Conservation (phyloP, 2,329 filamentous ascomycete genomes). For the Plectosphaerella plurivora region DNA sequence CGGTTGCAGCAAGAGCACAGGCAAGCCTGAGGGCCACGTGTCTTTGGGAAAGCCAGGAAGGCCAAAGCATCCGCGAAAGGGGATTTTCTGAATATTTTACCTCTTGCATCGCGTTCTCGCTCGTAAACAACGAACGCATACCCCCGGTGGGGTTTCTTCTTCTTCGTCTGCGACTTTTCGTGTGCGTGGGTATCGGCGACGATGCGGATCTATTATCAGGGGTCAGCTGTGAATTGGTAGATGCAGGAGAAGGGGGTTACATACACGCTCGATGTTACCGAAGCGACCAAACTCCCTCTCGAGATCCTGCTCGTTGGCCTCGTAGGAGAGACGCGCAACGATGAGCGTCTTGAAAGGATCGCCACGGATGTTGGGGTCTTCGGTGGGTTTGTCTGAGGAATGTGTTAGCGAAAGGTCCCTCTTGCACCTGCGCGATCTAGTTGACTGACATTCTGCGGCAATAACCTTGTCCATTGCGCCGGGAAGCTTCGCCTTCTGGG, state of each 20-base stretch:
- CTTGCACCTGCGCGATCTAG: not conserved
- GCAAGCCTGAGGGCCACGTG: conserved; percentile 39
- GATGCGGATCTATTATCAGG: conserved; percentile 68
- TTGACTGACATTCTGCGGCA: not conserved
- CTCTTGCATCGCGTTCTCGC: conserved; percentile 98
- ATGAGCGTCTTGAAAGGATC: conserved; percentile 96
- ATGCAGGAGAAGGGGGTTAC: conserved; percentile 20
- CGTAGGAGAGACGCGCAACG: conserved; percentile 84
- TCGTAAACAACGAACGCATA: conserved; percentile 98
- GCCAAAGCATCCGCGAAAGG: conserved; percentile 7
- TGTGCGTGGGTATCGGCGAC: conserved; percentile 70
- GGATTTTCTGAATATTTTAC: conserved; percentile 51
- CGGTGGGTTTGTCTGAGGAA: conserved; percentile 66
- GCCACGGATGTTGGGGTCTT: conserved; percentile 85
- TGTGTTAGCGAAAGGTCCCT: not conserved
- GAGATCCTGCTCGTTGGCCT: conserved; percentile 82
- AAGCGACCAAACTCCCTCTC: conserved; percentile 92
- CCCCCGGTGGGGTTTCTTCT: conserved; percentile 77
- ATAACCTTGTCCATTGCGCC: not conserved
- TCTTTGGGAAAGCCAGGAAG: conserved; percentile 23
- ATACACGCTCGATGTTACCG: conserved; percentile 86
- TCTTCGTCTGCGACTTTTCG: conserved; percentile 63
- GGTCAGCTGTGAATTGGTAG: conserved; percentile 4
- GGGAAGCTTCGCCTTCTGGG: conserved; percentile 63
- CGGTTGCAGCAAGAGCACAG: conserved; percentile 32